Evolutionary conservation across 352 stramenopile genomes (phyloP), one percentile per base, ranked within the genome.

Genomic region (Phytophthora litchii): DNA sequence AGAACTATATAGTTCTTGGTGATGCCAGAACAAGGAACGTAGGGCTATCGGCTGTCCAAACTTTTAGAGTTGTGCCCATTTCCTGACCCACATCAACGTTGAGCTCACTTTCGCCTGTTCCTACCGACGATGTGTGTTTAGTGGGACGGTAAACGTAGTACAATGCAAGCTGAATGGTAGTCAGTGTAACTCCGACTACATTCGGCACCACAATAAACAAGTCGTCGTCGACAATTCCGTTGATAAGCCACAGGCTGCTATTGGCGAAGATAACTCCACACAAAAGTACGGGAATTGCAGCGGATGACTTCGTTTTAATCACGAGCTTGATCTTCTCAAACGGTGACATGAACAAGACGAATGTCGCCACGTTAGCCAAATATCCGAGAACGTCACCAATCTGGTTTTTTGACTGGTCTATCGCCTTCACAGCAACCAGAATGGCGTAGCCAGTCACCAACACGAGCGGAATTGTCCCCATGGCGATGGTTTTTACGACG

Each of bases 241-340:
- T 83, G 41, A 77, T 21, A 44, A 82, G 46, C 76, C 81, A 89
- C 29, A 89, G 57, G 2, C 50, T 35, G 52, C 80, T 83, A 67
- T 86, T 91, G 52, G 72, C 12, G 8, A 70, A 65, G 4, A 75
- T 80, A 23, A 76, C 67, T 5, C 52, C 14, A 16, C 74, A 73
- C 60, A 91, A 75, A 17, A 69, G n/a, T 14, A 84, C 69, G 4
- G 67, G 67, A 29, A 91, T 85, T 3, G 70, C 78, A 52, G 65
- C 53, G 3, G 66, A 60, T 7, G 55, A 71, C 41, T 71, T 74
- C 19, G 55, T 67, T 17, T 42, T 19, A n/a, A 71, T 35, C 17
- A 71, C 61, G 19, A 62, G 60, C 21, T 67, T 62, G 27, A 71
- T 23, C 38, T 64, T 71, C 45, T 71, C 66, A 23, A 74, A 62